phyloP scores from a whole-genome alignment of 139 green algal species.

The Coelastrella sp. region DNA sequence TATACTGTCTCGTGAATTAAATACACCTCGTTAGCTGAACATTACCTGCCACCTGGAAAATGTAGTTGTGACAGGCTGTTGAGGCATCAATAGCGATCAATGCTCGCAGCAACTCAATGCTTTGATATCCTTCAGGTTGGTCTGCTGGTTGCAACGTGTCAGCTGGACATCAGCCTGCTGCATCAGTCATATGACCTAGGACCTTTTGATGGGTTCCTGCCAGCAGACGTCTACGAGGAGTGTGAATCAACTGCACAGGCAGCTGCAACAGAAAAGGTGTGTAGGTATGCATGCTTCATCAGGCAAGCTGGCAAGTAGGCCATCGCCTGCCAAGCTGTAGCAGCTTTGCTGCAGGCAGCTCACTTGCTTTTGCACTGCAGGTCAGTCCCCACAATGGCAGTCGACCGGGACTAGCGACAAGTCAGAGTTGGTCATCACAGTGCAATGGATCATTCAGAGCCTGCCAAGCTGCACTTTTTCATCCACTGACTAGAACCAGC shows the following conservation, averaged over 20 bases:
- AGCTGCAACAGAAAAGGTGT: not conserved
- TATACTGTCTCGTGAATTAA: too few relatives aligned
- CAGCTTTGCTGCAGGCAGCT: too few relatives aligned
- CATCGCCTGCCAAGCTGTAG: too few relatives aligned
- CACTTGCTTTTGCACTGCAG: not conserved
- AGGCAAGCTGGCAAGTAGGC: not conserved
- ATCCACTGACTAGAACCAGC: not conserved
- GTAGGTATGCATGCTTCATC: not conserved
- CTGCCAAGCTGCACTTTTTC: not conserved
- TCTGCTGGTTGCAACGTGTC: slow-evolving; percentile 61
- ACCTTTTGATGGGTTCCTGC: slow-evolving; percentile 72
- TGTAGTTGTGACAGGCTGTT: too few relatives aligned
- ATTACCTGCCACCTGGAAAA: too few relatives aligned
- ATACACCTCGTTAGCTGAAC: too few relatives aligned
- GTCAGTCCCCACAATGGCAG: not conserved
- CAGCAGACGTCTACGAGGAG: slow-evolving; percentile 62
- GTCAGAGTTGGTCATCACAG: not conserved
- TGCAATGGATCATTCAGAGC: too few relatives aligned
- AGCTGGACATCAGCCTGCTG: slow-evolving; percentile 66
- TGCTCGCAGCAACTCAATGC: not conserved
- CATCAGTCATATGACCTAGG: slow-evolving; percentile 72
- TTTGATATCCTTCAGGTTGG: slow-evolving; percentile 54
- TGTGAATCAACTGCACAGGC: slow-evolving; percentile 25
- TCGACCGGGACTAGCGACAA: not conserved
- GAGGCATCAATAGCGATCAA: not conserved